A percentile compares a stretch with the other conserved stretches of the same genome.
phyloP scores from a whole-genome alignment of 31 red algal species.

The Porphyra umbilicalis region DNA sequence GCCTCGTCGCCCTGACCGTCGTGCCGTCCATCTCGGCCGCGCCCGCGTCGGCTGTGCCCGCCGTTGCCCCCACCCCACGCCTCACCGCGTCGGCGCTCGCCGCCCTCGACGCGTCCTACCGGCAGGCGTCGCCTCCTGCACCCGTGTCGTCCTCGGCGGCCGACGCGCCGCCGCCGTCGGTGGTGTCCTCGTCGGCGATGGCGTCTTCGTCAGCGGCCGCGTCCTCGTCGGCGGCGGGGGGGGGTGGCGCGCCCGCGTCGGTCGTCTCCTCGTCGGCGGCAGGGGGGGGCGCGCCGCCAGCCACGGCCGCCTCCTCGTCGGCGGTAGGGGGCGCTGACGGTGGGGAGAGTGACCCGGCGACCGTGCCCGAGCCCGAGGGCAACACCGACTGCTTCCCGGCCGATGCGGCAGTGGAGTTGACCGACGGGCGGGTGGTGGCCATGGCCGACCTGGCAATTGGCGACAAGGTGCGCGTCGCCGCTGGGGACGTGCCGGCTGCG shows the following conservation, averaged over 20 bases:
- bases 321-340: too few species aligned
- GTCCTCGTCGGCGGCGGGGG: too few species aligned
- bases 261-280: too few species aligned
- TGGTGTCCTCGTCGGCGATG: too few species aligned
- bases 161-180: too few species aligned
- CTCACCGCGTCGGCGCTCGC: background rate
- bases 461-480: slow-evolving; percentile 21
- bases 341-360: too few species aligned
- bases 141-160: background rate
- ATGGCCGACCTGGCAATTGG: slow-evolving; percentile 33
- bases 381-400: slow-evolving; percentile 59
- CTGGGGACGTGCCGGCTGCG: background rate
- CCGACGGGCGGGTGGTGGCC: slow-evolving; percentile 4
- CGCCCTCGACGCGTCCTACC: background rate
- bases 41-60: background rate
- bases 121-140: background rate
- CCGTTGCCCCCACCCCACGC: background rate
- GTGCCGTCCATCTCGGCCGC: background rate
- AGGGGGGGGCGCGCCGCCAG: too few species aligned
- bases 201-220: too few species aligned
- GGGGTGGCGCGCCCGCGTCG: too few species aligned
- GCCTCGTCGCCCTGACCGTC: background rate
- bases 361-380: too few species aligned
- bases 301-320: too few species aligned
- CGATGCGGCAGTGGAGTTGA: slow-evolving; percentile 25